Conservation (phyloP, 768 basidiomycete species). For the Kwoniella heveanensis region DNA sequence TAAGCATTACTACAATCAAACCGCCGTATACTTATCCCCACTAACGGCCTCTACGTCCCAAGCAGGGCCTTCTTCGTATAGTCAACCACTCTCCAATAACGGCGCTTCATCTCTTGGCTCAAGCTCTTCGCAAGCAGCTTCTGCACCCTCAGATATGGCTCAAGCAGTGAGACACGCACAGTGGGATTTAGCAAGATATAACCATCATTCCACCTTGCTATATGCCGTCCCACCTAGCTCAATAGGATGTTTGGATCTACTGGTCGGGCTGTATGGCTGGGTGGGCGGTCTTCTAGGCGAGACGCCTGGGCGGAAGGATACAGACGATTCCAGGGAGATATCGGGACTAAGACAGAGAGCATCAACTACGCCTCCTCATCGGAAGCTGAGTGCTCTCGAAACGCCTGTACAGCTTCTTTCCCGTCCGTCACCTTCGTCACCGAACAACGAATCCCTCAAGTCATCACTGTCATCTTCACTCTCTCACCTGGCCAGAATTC, state of each 20-base stretch:
- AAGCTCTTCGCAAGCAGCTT: background rate
- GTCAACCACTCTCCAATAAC: background rate
- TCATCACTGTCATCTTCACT: slow-evolving; percentile 26
- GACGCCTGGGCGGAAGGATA: slow-evolving; percentile 14
- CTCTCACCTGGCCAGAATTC: slow-evolving; percentile 22
- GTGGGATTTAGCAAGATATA: slow-evolving; percentile 44
- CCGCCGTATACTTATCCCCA: slow-evolving; percentile 42
- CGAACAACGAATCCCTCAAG: slow-evolving; percentile 22
- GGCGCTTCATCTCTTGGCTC: slow-evolving; percentile 17
- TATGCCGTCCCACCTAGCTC: slow-evolving; percentile 50
- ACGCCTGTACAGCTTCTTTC: slow-evolving; percentile 10
- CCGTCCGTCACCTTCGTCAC: background rate
- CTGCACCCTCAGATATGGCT: slow-evolving; percentile 28
- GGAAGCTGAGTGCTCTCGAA: slow-evolving; percentile 4
- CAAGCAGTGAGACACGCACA: slow-evolving; percentile 43
- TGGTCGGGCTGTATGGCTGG: slow-evolving; percentile 47
- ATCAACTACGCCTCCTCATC: slow-evolving; percentile 4
- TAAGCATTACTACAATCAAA: slow-evolving; percentile 50
- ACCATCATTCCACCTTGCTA: slow-evolving; percentile 47
- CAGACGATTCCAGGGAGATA: slow-evolving; percentile 7
- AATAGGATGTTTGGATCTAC: slow-evolving; percentile 40
- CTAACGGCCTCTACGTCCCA: background rate
- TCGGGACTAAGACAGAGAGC: slow-evolving; percentile 2
- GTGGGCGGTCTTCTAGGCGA: slow-evolving; percentile 39
- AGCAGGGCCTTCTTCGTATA: slow-evolving; percentile 20